These are phyloP conservation scores for Perkinsus marinus DNA, from an alignment of 169 alveolate genomes.

Conservation along the genomic window DNA sequence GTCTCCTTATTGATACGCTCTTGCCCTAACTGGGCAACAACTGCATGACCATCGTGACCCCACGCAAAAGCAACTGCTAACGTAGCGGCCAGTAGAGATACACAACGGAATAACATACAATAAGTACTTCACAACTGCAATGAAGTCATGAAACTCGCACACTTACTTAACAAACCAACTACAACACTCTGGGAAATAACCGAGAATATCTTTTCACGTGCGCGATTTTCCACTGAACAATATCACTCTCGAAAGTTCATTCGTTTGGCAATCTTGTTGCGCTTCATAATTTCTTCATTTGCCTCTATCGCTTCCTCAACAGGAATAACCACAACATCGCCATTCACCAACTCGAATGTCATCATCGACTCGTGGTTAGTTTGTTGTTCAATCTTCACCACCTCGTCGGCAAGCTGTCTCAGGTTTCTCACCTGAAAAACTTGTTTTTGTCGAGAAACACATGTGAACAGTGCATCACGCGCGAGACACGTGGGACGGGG, in stretches of 20 bases:
- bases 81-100: not conserved
- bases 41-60: not conserved
- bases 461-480: too few relatives aligned
- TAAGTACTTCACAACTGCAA: too few relatives aligned
- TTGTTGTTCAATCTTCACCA: not conserved
- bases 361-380: not conserved
- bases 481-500: too few relatives aligned
- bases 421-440: not conserved
- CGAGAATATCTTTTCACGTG: not conserved
- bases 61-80: not conserved
- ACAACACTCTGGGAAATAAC: not conserved
- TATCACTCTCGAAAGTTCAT: not conserved
- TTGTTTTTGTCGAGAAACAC: too few relatives aligned
- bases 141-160: too few relatives aligned
- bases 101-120: not conserved
- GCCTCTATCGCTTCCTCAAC: not conserved
- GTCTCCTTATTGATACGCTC: not conserved
- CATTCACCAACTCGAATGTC: not conserved
- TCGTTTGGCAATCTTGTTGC: not conserved
- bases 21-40: not conserved
- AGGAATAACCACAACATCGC: not conserved
- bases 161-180: too few relatives aligned
- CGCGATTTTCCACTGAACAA: not conserved
- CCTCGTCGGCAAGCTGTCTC: not conserved
- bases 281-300: not conserved